Conservation (phyloP, 2,329 filamentous ascomycete genomes). For the Nemania sp. region DNA sequence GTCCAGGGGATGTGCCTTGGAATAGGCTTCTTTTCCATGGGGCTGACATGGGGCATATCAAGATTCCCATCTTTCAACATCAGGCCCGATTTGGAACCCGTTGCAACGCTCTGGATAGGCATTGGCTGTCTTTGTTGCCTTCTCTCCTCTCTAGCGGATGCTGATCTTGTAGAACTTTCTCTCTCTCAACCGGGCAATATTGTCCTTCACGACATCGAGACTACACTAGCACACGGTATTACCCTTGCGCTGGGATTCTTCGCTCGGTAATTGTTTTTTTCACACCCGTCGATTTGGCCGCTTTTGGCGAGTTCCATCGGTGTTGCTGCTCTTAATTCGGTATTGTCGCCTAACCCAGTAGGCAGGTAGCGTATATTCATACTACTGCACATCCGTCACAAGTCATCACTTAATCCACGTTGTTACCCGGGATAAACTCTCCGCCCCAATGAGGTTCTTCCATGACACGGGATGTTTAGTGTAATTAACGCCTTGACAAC, state of each 20-base stretch:
- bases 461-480: slow-evolving; percentile 14
- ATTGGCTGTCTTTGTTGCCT: background rate
- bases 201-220: background rate
- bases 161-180: slow-evolving; percentile 1
- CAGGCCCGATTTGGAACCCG: background rate
- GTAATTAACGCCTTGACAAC: slow-evolving; percentile 10
- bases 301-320: background rate
- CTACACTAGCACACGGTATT: background rate
- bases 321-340: background rate
- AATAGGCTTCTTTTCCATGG: slow-evolving; percentile 14
- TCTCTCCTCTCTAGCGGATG: background rate
- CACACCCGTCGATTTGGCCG: background rate
- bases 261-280: background rate
- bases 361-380: background rate
- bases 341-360: background rate
- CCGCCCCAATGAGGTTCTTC: slow-evolving; percentile 18
- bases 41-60: slow-evolving; percentile 9
- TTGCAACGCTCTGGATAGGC: background rate
- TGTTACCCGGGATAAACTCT: slow-evolving; percentile 21
- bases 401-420: background rate
- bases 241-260: background rate
- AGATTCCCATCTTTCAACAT: slow-evolving; percentile 21
- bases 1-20: slow-evolving; percentile 20
- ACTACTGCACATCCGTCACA: background rate
- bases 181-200: background rate